Evolutionary conservation across 2,329 filamentous ascomycete genomes (phyloP).

Genomic region (Claviceps paspali): DNA sequence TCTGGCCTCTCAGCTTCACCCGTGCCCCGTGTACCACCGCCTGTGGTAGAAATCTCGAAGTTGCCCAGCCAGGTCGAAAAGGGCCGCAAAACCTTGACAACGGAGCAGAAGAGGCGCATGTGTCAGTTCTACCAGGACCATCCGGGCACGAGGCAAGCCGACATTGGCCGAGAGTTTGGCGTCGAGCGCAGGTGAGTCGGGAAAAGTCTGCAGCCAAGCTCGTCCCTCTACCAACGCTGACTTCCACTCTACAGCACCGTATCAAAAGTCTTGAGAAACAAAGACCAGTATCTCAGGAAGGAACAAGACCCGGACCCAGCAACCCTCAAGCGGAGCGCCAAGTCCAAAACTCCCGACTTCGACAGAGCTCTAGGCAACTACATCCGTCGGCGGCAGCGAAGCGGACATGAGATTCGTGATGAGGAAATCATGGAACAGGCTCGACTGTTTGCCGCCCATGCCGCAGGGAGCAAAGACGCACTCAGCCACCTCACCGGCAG

Average conservation of each 20-base stretch:
- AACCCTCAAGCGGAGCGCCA: constrained; percentile 51
- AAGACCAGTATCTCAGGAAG: constrained; percentile 86
- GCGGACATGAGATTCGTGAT: constrained; percentile 60
- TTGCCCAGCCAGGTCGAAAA: constrained; percentile 33
- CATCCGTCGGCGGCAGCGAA: constrained; percentile 65
- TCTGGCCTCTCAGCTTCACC: constrained; percentile 44
- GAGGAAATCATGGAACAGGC: constrained; percentile 77
- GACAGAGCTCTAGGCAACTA: constrained; percentile 82
- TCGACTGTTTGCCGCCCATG: constrained; percentile 62
- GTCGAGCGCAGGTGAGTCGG: constrained; percentile 92
- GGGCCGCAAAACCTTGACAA: constrained; percentile 75
- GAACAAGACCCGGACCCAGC: constrained; percentile 50
- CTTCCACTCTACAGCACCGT: constrained; percentile 57
- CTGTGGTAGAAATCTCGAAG: constrained; percentile 18
- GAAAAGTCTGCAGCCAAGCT: background rate
- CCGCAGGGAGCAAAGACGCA: constrained; percentile 51
- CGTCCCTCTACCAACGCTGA: background rate
- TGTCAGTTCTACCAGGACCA: constrained; percentile 87
- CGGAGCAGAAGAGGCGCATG: constrained; percentile 82
- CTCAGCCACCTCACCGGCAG: constrained; percentile 54
- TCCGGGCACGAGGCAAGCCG: constrained; percentile 82
- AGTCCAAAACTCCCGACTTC: constrained; percentile 78
- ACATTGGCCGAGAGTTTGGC: constrained; percentile 89
- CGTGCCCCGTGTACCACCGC: constrained; percentile 32
- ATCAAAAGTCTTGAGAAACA: constrained; percentile 91